Evolutionary conservation across 2,329 filamentous ascomycete genomes (phyloP), one percentile per base, ranked within the genome.

Genomic region (Claviceps cyperi): DNA sequence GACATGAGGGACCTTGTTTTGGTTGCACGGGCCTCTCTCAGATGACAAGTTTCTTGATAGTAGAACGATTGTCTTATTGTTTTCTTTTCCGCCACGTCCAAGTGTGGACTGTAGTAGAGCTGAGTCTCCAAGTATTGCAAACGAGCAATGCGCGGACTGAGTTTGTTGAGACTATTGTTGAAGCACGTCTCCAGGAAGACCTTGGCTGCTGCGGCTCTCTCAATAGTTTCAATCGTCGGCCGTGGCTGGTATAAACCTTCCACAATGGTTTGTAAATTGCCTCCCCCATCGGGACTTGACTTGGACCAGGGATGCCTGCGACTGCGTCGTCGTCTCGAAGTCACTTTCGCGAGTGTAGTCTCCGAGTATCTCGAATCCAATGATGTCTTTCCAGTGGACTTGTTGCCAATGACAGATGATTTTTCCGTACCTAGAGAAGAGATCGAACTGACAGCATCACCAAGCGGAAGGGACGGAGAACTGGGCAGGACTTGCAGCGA

Each of bases 111-210:
- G 49, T 70, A 67, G 53, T 77, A 76, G 9, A 96, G 70, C 28
- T 80, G 74, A 5, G 62, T 57, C 51, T 70, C 66, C 14, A 70
- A 59, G 41, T 62, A 62, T 50, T 65, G 63, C 3, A 55, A 56
- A 11, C 66, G 62, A 40, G 58, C 49, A n/a, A 50, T 56, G 4
- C 68, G 62, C 9, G 59, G 45, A 9, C 60, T 57, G 1, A 72
- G 67, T 2, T 69, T 69, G 24, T 70, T 71, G 2, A 87, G 70
- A 7, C 88, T 64, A n/a, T 80, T 71, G 57, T 90, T 83, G 69
- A 86, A 96, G 58, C 90, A 79, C 0, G 81, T 87, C 64, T 97
- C 92, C 9, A 97, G 75, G 58, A 81, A 94, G 19, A 94, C 79
- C 63, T 94, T 96, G 43, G 87, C 84, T 0, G 86, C 83, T 0